These are phyloP conservation scores for Colletotrichum viniferum DNA, from an alignment of 2,329 filamentous ascomycete species.

Conservation along the genomic window DNA sequence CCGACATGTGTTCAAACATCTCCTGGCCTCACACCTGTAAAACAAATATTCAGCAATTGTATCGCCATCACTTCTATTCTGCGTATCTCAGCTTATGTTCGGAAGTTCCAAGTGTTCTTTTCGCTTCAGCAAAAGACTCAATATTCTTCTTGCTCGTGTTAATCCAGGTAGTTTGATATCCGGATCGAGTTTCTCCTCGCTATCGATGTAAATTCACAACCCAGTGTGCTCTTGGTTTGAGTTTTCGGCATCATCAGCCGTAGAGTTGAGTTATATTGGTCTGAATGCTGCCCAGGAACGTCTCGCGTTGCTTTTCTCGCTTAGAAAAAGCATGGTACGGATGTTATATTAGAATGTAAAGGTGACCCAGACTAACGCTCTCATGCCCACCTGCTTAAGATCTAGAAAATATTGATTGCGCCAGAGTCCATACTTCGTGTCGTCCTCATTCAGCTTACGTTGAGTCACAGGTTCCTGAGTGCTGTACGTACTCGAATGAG, in stretches of 20 bases:
- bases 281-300: neutral
- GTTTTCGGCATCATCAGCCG: no score
- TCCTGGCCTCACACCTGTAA: neutral
- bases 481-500: neutral
- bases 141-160: accelerated
- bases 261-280: no score
- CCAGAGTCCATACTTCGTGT: neutral
- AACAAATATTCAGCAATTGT: neutral
- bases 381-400: neutral
- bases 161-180: neutral
- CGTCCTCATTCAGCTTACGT: neutral
- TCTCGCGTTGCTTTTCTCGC: neutral
- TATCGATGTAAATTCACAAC: accelerated
- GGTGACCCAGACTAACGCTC: neutral
- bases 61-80: neutral
- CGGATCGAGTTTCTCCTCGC: neutral
- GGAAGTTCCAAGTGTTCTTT: neutral
- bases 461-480: neutral
- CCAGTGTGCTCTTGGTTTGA: neutral
- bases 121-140: neutral
- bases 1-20: neutral
- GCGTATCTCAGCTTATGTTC: neutral
- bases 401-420: neutral
- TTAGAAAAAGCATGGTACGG: neutral
- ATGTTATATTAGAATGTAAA: neutral